phyloP scores from a whole-genome alignment of 2,329 filamentous ascomycete species.

The Apiospora kogelbergensis region DNA sequence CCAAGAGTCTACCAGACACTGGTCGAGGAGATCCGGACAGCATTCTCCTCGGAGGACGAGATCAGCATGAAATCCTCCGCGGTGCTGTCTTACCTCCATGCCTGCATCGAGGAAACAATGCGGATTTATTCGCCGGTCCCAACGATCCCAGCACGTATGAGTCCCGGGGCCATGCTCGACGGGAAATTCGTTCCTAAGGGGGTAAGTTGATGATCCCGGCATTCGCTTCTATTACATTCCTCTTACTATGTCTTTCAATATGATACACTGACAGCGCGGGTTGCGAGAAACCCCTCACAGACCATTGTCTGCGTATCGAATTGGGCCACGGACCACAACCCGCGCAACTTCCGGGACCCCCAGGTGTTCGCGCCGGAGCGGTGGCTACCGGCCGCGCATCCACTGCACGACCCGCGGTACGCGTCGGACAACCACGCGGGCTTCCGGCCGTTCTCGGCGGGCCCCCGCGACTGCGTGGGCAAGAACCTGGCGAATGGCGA shows the following conservation, averaged over 20 bases:
- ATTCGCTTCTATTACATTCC: too few species aligned
- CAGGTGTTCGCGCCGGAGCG: constrained; percentile 20
- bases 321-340: constrained; percentile 36
- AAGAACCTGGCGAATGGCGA: constrained; percentile 34
- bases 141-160: not conserved
- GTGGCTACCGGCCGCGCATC: constrained; percentile 17
- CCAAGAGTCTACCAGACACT: constrained; percentile 22
- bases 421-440: constrained; percentile 3
- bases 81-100: constrained; percentile 33
- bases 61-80: constrained; percentile 30
- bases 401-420: constrained; percentile 15
- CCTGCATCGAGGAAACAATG: constrained; percentile 37
- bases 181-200: constrained; percentile 2
- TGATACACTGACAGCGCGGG: not conserved
- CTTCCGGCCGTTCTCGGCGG: constrained; percentile 21
- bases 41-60: constrained; percentile 31
- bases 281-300: constrained; percentile 14
- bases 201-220: not conserved
- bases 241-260: too few species aligned
- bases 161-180: not conserved
- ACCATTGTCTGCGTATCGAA: constrained; percentile 43
- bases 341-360: constrained; percentile 29
- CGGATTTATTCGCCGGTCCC: constrained; percentile 34
- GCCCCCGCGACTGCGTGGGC: constrained; percentile 20
- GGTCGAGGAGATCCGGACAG: constrained; percentile 32